Base-by-base conservation (phyloP, 2,329 filamentous ascomycete genomes). In the Hysterium pulicare region DNA sequence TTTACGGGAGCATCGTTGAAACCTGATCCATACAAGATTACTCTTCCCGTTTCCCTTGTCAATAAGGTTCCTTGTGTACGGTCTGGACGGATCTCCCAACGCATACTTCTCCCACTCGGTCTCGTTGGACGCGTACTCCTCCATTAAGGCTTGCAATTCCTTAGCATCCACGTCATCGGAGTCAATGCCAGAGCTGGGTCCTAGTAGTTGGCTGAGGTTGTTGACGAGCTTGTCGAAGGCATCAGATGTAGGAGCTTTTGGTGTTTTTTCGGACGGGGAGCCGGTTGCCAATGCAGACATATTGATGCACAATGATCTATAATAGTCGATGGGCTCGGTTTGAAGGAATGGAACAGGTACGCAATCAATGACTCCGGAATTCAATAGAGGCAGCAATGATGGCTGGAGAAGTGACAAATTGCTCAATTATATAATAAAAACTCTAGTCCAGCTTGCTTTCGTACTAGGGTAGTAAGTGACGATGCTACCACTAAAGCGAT, bases 31-130 rank as follows among this genome's bases (percentile, higher is more conserved):
- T 69, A 86, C 82, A 63, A 88, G 65, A 57, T 88, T 88, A 58
- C 82, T 83, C 67, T 87, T 87, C 45, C 82, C 89, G 55, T 95
- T 95, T 2, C 90, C 88, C 61, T 90, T 85, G 58, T 95, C 88
- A 33, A 96, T 89, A 3, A 95, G 77, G 61, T 95, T 95, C 42
- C 90, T 74, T 10, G 90, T 95, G 66, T 95, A 96, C 1, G 79
- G 78, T 55, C 83, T 76, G 49, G 75, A 82, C 15, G 70, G 54
- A 57, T 95, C 85, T n/a, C 77, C 77, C 54, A 91, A 78, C 21
- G 86, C 87, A 68, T 87, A 95, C 48, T 74, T 75, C 40, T 71
- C 62, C 90, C 90, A 96, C 42, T 90, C 83, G 20, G 72, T 66
- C 42, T 83, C 74, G 30, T 80, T 71, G 35, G 86, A 88, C 38